phyloP scores from a whole-genome alignment of 768 basidiomycete species.

The Pulveroboletus sp. region DNA sequence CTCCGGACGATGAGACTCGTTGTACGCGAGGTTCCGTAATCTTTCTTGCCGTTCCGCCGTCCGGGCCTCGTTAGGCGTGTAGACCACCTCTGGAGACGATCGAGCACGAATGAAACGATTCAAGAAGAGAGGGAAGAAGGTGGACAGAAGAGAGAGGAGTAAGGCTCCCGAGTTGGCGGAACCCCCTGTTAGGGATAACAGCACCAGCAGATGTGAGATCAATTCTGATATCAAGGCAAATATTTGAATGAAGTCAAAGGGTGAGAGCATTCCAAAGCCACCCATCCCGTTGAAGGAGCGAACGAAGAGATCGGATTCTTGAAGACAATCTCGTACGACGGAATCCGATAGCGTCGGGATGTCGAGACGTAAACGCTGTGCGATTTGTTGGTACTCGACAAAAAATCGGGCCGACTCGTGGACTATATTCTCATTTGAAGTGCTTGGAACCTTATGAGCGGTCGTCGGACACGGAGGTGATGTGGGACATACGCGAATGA shows the following conservation, averaged over 20 bases:
- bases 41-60: slow-evolving; percentile 69
- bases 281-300: slow-evolving; percentile 71
- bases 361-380: slow-evolving; percentile 71
- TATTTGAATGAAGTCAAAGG: slow-evolving; percentile 73
- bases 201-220: slow-evolving; percentile 62
- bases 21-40: slow-evolving; percentile 70
- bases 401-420: slow-evolving; percentile 67
- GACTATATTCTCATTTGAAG: slow-evolving; percentile 68
- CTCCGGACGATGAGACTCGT: slow-evolving; percentile 74
- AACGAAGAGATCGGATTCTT: slow-evolving; percentile 81
- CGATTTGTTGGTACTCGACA: slow-evolving; percentile 75
- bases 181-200: slow-evolving; percentile 56
- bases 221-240: slow-evolving; percentile 69
- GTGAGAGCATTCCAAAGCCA: slow-evolving; percentile 75
- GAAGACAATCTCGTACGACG: slow-evolving; percentile 67
- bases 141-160: slow-evolving; percentile 56
- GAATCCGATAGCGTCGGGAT: slow-evolving; percentile 76
- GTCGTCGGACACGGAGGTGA: slow-evolving; percentile 11
- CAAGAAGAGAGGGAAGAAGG: slow-evolving; percentile 54
- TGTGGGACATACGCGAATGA: slow-evolving; percentile 59
- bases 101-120: slow-evolving; percentile 44
- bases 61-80: slow-evolving; percentile 53
- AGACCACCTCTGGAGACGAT: slow-evolving; percentile 40
- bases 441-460: slow-evolving; percentile 34
- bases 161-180: slow-evolving; percentile 53